Evolutionary conservation across 108 stramenopile genomes (phyloP).

Genomic region (Cyclostephanos invisitatus): DNA sequence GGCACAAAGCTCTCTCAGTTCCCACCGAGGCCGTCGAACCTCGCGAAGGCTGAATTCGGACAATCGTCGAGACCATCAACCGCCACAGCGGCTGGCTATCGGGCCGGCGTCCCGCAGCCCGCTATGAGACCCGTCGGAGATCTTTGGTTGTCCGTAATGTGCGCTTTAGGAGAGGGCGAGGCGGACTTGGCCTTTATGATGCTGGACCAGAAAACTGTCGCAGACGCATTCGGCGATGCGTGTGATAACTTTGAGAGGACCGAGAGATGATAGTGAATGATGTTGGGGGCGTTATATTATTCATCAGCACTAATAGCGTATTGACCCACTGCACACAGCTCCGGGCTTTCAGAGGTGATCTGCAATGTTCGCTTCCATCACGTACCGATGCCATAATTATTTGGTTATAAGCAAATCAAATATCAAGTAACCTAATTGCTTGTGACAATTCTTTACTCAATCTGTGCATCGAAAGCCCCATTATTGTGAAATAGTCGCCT

Average conservation of each 20-base stretch:
- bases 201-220: slow-evolving; percentile 36
- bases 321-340: not conserved
- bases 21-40: slow-evolving; percentile 43
- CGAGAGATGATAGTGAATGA: not conserved
- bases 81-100: too few relatives aligned
- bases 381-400: not conserved
- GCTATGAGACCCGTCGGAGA: slow-evolving; percentile 53
- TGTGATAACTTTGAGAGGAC: slow-evolving; percentile 47
- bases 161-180: slow-evolving; percentile 75
- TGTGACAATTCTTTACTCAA: slow-evolving; percentile 58
- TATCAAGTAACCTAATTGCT: slow-evolving; percentile 26
- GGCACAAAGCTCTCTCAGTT: slow-evolving; percentile 29
- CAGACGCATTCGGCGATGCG: slow-evolving; percentile 42
- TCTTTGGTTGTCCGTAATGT: slow-evolving; percentile 85
- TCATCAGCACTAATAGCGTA: too few relatives aligned
- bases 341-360: not conserved
- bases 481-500: slow-evolving; percentile 91
- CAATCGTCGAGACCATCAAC: too few relatives aligned
- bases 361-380: not conserved
- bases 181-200: slow-evolving; percentile 67
- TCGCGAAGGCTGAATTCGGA: slow-evolving; percentile 7
- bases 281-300: not conserved
- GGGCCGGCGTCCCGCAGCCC: too few relatives aligned
- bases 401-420: not conserved
- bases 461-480: slow-evolving; percentile 93